These are phyloP conservation scores for Backusella liffmaniae DNA, from an alignment of 192 early-diverging fungal genomes.

Conservation along the genomic window DNA sequence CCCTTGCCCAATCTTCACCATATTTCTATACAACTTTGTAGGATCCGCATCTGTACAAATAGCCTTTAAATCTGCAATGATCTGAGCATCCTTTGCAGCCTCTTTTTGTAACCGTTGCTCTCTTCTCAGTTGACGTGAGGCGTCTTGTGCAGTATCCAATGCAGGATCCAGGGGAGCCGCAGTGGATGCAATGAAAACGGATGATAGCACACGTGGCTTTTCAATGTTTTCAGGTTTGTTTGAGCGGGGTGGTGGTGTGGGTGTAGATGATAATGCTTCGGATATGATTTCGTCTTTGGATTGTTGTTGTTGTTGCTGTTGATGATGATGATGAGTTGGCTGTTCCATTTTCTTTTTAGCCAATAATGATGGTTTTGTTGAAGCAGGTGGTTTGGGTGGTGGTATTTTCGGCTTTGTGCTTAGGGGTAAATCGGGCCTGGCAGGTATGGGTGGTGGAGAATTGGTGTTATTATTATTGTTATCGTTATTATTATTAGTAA, in stretches of 20 bases:
- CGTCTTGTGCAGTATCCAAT: slow-evolving; percentile 17
- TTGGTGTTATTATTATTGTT: neutral
- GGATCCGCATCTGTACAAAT: slow-evolving; percentile 93
- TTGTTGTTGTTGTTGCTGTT: neutral
- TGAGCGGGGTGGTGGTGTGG: slow-evolving; percentile 7
- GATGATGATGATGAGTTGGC: neutral
- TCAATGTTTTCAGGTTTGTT: neutral
- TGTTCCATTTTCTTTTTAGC: neutral
- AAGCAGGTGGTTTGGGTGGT: slow-evolving; percentile 14
- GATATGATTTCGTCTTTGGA: slow-evolving; percentile 8
- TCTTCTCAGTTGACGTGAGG: slow-evolving; percentile 14
- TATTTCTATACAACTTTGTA: slow-evolving; percentile 57
- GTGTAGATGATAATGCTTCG: slow-evolving; percentile 1
- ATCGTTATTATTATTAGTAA: neutral
- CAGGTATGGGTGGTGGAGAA: slow-evolving; percentile 27
- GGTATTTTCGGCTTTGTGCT: neutral
- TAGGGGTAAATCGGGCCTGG: slow-evolving; percentile 8
- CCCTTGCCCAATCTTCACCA: slow-evolving; percentile 45
- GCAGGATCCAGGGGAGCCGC: slow-evolving; percentile 37
- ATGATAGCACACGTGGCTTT: neutral
- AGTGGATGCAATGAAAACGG: slow-evolving; percentile 28
- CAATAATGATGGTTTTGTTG: slow-evolving; percentile 11
- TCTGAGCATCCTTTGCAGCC: slow-evolving; percentile 56
- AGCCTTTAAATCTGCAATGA: slow-evolving; percentile 78
- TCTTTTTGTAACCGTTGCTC: slow-evolving; percentile 27